These are phyloP conservation scores for Hyparrhenia diplandra DNA, from an alignment of 176 grass and related monocot genomes.

Conservation along the genomic window DNA sequence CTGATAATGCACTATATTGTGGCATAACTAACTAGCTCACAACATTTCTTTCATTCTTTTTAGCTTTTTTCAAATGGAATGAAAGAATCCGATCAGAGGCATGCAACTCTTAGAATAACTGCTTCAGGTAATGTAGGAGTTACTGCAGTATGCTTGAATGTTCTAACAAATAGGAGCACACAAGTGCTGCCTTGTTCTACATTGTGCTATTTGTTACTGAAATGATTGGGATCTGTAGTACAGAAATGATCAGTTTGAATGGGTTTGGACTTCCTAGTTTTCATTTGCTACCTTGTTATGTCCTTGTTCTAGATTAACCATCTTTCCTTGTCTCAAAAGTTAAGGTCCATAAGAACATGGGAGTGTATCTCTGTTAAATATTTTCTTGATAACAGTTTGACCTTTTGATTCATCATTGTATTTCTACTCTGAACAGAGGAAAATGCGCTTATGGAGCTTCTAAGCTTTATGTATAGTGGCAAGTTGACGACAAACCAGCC, in stretches of 20 bases:
- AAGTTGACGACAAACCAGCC: conserved; percentile 66
- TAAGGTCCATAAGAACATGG: background rate
- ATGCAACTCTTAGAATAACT: conserved; percentile 90
- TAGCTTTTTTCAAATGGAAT: conserved; percentile 99
- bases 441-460: conserved; percentile 80
- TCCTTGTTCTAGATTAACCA: conserved; percentile 7
- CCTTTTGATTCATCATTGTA: conserved; percentile 20
- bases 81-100: conserved; percentile 98
- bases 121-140: conserved; percentile 75
- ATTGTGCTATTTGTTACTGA: background rate
- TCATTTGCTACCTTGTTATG: background rate
- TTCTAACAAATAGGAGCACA: background rate
- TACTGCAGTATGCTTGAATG: background rate
- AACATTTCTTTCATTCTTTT: conserved; percentile 24
- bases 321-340: background rate
- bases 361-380: background rate
- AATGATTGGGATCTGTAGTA: background rate
- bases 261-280: background rate
- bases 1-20: background rate
- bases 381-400: background rate
- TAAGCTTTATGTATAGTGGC: conserved; percentile 92
- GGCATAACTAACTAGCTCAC: conserved; percentile 32
- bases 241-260: background rate
- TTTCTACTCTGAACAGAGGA: conserved; percentile 71
- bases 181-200: background rate